These are phyloP conservation scores for Metschnikowia kofuensis DNA, from an alignment of 805 yeast species.

Conservation along the genomic window DNA sequence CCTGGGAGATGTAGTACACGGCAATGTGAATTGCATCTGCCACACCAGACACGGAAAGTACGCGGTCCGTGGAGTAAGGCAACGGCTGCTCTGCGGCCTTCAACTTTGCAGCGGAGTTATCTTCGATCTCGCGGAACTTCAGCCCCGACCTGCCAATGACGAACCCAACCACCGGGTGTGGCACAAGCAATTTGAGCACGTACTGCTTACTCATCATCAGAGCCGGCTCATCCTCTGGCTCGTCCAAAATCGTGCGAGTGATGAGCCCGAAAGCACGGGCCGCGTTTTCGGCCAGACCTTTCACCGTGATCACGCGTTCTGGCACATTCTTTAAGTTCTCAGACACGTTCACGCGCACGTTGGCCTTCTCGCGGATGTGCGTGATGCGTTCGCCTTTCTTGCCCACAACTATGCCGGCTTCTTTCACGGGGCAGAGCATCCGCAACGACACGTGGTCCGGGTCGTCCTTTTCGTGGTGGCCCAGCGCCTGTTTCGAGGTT, in stretches of 20 bases:
- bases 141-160: slow-evolving; percentile 77
- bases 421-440: slow-evolving; percentile 72
- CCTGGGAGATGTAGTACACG: slow-evolving; percentile 67
- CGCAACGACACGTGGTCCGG: slow-evolving; percentile 66
- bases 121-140: slow-evolving; percentile 77
- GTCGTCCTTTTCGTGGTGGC: slow-evolving; percentile 44
- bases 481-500: slow-evolving; percentile 33
- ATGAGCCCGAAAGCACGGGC: slow-evolving; percentile 81
- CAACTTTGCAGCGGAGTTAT: slow-evolving; percentile 71
- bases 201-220: slow-evolving; percentile 51
- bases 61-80: slow-evolving; percentile 75
- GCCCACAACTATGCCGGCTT: slow-evolving; percentile 74
- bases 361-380: slow-evolving; percentile 59
- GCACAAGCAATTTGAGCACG: slow-evolving; percentile 61
- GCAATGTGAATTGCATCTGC: slow-evolving; percentile 89
- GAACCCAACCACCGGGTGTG: slow-evolving; percentile 77
- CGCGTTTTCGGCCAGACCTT: slow-evolving; percentile 73
- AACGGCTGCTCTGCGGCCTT: slow-evolving; percentile 70
- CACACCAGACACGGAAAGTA: slow-evolving; percentile 68
- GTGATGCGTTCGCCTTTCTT: slow-evolving; percentile 75
- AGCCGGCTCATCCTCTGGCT: slow-evolving; percentile 63
- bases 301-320: slow-evolving; percentile 69
- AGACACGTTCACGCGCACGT: slow-evolving; percentile 65
- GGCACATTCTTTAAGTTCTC: slow-evolving; percentile 70
- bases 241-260: slow-evolving; percentile 62